These are phyloP conservation scores for Kazachstania martiniae DNA, from an alignment of 805 yeast genomes.

Conservation along the genomic window DNA sequence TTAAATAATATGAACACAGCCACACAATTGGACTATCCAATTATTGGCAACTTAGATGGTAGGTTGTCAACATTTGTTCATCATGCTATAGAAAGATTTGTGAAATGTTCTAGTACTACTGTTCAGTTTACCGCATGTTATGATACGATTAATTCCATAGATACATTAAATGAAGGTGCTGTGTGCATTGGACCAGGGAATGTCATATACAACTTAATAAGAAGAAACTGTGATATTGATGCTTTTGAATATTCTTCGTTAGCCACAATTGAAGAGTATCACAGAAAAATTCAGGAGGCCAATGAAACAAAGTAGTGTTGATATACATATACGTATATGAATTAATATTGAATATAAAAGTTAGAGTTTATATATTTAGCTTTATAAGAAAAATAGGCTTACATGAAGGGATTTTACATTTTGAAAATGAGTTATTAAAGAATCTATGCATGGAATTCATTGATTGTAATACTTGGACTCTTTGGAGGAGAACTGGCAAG, in stretches of 20 bases:
- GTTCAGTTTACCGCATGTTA: conserved; percentile 27
- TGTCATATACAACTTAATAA: conserved; percentile 21
- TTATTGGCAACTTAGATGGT: conserved; percentile 25
- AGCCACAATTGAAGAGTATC: conserved; percentile 18
- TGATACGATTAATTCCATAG: conserved; percentile 15
- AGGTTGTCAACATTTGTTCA: conserved; percentile 17
- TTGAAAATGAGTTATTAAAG: not conserved
- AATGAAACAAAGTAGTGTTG: not conserved
- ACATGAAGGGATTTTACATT: not conserved
- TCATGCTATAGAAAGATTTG: conserved; percentile 26
- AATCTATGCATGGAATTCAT: conserved; percentile 4
- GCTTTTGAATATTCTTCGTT: conserved; percentile 18
- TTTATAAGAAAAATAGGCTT: not conserved
- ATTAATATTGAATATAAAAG: not conserved
- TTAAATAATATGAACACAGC: conserved; percentile 18
- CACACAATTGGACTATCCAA: conserved; percentile 19
- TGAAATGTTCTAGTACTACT: conserved; percentile 23
- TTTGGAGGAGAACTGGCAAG: conserved; percentile 6
- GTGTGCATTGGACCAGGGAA: conserved; percentile 26
- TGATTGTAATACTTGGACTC: conserved; percentile 13
- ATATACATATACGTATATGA: not conserved
- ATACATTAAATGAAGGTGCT: conserved; percentile 8
- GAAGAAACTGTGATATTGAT: conserved; percentile 18
- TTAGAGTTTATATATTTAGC: too few species aligned
- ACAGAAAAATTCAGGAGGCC: conserved; percentile 4